Evolutionary conservation across 805 yeast species (phyloP).

Genomic region (Komagataella ulmi): DNA sequence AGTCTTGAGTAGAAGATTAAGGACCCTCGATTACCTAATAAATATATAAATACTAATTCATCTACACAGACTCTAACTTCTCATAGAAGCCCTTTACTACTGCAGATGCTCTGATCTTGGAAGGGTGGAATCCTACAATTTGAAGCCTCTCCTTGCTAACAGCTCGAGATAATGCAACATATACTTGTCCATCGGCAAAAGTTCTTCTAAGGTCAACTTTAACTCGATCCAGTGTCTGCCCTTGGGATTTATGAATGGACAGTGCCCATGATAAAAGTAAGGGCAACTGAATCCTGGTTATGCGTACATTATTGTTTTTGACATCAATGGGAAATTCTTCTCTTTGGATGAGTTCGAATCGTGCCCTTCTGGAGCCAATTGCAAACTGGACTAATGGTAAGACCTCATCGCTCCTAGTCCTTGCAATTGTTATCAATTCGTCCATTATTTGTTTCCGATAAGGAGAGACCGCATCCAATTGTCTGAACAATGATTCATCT

Average conservation of each 20-base stretch:
- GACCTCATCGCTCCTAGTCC: background rate
- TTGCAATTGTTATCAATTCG: background rate
- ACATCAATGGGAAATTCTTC: conserved; percentile 1
- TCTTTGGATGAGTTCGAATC: background rate
- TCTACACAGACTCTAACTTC: conserved; percentile 18
- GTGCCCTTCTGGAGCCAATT: background rate
- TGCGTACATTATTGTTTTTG: background rate
- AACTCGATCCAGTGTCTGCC: conserved; percentile 70
- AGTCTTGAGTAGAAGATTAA: background rate
- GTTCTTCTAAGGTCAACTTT: conserved; percentile 63
- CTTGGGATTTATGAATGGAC: conserved; percentile 93
- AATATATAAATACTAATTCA: background rate
- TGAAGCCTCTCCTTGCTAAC: conserved; percentile 54
- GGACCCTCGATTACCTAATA: background rate
- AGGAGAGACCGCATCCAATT: background rate
- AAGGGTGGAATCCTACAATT: conserved; percentile 48
- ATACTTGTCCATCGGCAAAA: conserved; percentile 91
- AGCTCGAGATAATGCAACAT: conserved; percentile 91
- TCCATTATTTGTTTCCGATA: background rate
- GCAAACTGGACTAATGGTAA: conserved; percentile 2
- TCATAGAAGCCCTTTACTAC: conserved; percentile 51
- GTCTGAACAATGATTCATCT: background rate
- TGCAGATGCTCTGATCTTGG: conserved; percentile 41
- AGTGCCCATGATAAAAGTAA: conserved; percentile 92
- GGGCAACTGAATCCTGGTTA: conserved; percentile 46